phyloP scores from a whole-genome alignment of 2,329 filamentous ascomycete genomes.

The Epichloe elymi region DNA sequence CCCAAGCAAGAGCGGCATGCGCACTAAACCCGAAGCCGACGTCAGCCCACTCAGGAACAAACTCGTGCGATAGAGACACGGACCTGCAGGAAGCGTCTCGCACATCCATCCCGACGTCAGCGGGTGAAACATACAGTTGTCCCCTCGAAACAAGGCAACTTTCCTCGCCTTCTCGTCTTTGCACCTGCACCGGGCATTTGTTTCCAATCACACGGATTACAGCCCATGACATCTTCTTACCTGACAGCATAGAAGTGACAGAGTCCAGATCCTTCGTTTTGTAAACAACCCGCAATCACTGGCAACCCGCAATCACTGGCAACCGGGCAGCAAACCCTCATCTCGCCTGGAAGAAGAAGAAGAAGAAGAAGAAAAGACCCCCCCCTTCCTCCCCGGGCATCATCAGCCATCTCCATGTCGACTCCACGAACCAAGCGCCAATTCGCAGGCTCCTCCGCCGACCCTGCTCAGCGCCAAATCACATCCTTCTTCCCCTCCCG shows the following conservation, averaged over 20 bases:
- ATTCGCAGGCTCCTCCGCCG: constrained; percentile 45
- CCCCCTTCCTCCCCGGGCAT: too few species aligned
- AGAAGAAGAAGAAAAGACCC: too few species aligned
- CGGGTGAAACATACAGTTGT: neutral
- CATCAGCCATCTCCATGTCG: constrained; percentile 28
- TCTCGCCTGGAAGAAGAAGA: neutral
- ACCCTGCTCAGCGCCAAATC: constrained; percentile 47
- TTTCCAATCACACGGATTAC: too few species aligned
- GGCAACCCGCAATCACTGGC: neutral
- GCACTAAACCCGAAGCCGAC: too few species aligned
- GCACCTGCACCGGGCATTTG: too few species aligned
- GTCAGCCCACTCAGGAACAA: too few species aligned
- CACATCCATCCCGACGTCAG: neutral
- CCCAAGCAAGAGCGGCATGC: too few species aligned
- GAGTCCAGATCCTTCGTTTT: too few species aligned
- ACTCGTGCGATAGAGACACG: neutral
- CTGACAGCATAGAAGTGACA: too few species aligned
- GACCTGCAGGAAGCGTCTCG: neutral
- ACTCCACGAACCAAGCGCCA: constrained; percentile 45
- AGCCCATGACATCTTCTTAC: too few species aligned
- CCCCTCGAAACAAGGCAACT: neutral
- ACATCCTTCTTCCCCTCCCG: constrained; percentile 45
- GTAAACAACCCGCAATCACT: too few species aligned
- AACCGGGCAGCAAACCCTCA: neutral
- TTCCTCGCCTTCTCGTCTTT: neutral